Conservation (phyloP, 306 rosid species). For the Astragalus glycyphyllos region DNA sequence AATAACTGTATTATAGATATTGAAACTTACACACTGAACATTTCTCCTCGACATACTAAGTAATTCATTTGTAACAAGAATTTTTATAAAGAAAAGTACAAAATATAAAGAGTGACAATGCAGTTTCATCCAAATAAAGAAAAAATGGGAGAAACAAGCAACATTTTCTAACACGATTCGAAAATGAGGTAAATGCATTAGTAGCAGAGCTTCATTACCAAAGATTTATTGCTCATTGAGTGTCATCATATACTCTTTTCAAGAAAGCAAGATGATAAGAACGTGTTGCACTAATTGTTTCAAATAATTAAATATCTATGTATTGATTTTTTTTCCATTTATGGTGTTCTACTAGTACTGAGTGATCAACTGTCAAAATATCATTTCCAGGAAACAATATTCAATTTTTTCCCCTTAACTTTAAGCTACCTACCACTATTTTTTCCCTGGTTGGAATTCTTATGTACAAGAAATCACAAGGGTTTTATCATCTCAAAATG, state of each 20-base stretch:
- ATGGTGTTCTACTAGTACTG: too few species aligned
- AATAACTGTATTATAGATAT: background rate
- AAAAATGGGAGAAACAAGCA: conserved; percentile 1
- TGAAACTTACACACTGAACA: background rate
- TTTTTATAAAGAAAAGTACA: background rate
- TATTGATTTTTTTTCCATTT: too few species aligned
- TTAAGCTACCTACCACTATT: background rate
- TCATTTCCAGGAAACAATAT: too few species aligned
- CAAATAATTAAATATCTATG: too few species aligned
- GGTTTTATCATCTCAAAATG: background rate
- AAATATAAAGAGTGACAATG: background rate
- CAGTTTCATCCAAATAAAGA: background rate
- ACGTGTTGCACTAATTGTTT: background rate
- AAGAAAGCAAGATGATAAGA: conserved; percentile 11
- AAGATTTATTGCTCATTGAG: background rate
- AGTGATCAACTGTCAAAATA: too few species aligned
- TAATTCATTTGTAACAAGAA: conserved; percentile 5
- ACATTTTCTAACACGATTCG: background rate
- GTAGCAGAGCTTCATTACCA: background rate
- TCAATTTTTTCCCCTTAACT: too few species aligned
- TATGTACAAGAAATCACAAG: background rate
- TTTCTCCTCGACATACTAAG: conserved; percentile 9
- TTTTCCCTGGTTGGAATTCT: background rate
- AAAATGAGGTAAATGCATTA: background rate
- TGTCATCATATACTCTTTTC: background rate